Base-by-base conservation (phyloP, 352 stramenopile genomes). In the Pythium scleroteichum region DNA sequence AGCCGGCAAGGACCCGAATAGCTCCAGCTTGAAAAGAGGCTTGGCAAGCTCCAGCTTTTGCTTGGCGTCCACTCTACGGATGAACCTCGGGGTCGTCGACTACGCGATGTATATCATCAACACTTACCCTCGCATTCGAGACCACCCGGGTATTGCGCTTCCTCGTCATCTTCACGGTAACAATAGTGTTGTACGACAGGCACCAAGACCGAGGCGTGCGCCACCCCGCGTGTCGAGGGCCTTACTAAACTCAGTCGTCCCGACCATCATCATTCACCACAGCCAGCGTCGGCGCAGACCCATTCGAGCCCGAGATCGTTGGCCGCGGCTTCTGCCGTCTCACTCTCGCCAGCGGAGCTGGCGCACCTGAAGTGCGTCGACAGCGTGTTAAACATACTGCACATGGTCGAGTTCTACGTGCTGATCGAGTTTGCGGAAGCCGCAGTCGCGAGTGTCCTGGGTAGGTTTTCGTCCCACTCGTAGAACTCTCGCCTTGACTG, bases 331-430 rank as follows among this genome's bases (percentile, higher is more conserved):
- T 6, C n/a, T n/a, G n/a, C n/a, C n/a, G n/a, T n/a, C n/a, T n/a
- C n/a, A n/a, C n/a, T n/a, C n/a, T n/a, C n/a, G n/a, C n/a, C n/a
- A n/a, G n/a, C 14, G 7, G 38, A 44, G 17, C 38, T n/a, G 16
- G 6, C 38, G 14, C 13, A 44, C 3, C 13, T 44, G 38, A 4
- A 17, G 38, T 44, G 38, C 17, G 38, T 44, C 14, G 17, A 5
- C 5, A 44, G 38, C 38, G 17, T 44, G 38, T 13, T 44, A 5
- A 17, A 44, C 3, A 4, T 44, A 13, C 38, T 44, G 3, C 38
- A 44, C 14, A 44, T 44, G 38, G 14, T 44, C 38, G 38, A 44
- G 14, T 44, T 44, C 38, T 44, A 44, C 17, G 38, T 44, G 38
- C 7, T 44, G 13, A 13, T 44, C 38, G 38, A 44, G 38, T 44